Evolutionary conservation across 345 rosid species (phyloP), one percentile per base, ranked within the genome.

Genomic region (Fremontodendron californicum): DNA sequence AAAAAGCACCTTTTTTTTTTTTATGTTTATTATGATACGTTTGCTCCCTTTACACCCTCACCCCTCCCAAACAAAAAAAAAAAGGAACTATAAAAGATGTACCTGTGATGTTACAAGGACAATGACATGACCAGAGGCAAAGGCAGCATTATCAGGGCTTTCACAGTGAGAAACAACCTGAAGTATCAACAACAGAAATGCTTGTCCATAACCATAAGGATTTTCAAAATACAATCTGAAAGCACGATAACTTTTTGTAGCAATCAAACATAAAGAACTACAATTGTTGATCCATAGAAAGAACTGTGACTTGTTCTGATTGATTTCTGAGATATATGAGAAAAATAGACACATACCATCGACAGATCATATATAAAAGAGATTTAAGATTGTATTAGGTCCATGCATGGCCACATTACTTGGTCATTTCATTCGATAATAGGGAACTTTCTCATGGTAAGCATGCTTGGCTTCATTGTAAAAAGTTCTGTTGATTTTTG

Each of bases 71-170:
- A 18, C 27, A 15, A 39, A 19, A 27, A 40, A 18, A 35, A 66
- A 40, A 21, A n/a, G 42, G 19, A 23, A 40, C 12, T 25, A 18
- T 52, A 66, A 75, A 77, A 52, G 23, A 60, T 25, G 54, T 87
- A 96, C 99, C 97, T 93, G 87, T 12, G 97, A 90, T 43, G 90
- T 80, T 75, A 96, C 90, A 23, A 84, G 84, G 81, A 91, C 92
- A 71, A 92, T 87, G 73, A 92, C 94, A 39, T 92, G 80, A 65
- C 89, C 91, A 79, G 88, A 83, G 18, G 97, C 97, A 82, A 92
- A 93, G 72, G 87, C 85, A 23, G 89, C 81, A 85, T 66, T 82
- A 82, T 81, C 87, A 33, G 91, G 93, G 83, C 84, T 87, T 81
- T 75, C 88, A 82, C 89, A 85, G 71, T 78, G 83, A 52, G 90